Percentiles rank a stretch among this genome's conserved stretches.
Conservation (phyloP, 805 yeast genomes). For the Ogataea parapolymorpha region DNA sequence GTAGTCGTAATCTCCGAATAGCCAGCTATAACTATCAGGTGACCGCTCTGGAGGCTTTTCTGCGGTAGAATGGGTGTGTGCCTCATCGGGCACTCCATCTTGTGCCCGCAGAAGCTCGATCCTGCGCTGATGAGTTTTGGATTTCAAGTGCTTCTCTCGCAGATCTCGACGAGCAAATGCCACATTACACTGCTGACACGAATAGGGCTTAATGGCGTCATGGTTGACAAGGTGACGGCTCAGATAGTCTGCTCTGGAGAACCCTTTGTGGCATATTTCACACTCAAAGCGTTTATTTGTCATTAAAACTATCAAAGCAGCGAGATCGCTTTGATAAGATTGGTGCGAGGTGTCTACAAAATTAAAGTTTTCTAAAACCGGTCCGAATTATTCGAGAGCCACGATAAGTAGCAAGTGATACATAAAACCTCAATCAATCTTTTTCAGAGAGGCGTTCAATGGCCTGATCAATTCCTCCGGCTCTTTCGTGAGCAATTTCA, state of each 20-base stretch:
- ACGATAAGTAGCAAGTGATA: no score
- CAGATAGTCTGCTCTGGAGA: conserved; percentile 26
- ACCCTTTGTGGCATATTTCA: conserved; percentile 7
- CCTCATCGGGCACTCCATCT: background rate
- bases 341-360: conserved; percentile 5
- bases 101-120: conserved; percentile 10
- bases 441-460: background rate
- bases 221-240: conserved; percentile 34
- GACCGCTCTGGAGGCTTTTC: background rate
- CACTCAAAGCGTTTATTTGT: conserved; percentile 9
- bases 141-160: conserved; percentile 29
- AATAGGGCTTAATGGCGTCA: conserved; percentile 26
- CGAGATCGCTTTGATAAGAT: background rate
- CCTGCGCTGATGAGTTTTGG: conserved; percentile 24
- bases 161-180: conserved; percentile 33
- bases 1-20: conserved; percentile 13
- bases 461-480: conserved; percentile 15
- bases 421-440: background rate
- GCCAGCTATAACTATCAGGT: conserved; percentile 6
- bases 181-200: conserved; percentile 26
- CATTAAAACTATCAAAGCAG: background rate
- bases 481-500: conserved; percentile 28
- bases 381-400: background rate
- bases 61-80: background rate
- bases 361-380: background rate